These are phyloP conservation scores for Gymnopilus dilepis DNA, from an alignment of 768 basidiomycete species.

Conservation along the genomic window DNA sequence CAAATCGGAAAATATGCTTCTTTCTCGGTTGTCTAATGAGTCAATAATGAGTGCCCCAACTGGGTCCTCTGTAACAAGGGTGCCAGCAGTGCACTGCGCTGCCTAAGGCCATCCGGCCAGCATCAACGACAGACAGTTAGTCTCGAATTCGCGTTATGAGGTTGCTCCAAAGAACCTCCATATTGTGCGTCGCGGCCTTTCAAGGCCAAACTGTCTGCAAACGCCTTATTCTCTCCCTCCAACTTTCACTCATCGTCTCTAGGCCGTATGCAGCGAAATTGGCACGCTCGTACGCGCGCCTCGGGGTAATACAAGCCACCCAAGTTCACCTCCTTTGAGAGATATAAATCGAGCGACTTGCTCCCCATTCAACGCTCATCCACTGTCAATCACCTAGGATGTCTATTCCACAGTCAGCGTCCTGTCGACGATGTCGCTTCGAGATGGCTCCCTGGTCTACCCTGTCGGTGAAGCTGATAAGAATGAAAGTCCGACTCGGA, in stretches of 20 bases:
- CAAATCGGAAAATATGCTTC: background rate
- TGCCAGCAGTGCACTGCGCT: slow-evolving; percentile 26
- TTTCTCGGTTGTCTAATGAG: background rate
- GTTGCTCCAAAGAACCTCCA: slow-evolving; percentile 86
- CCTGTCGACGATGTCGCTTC: slow-evolving; percentile 65
- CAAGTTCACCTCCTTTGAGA: slow-evolving; percentile 59
- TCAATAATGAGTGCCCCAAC: slow-evolving; percentile 68
- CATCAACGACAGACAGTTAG: slow-evolving; percentile 61
- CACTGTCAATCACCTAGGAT: slow-evolving; percentile 75
- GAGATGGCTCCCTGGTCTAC: slow-evolving; percentile 75
- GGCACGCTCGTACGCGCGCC: slow-evolving; percentile 94
- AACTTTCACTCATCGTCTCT: slow-evolving; percentile 12
- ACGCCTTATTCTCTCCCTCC: background rate
- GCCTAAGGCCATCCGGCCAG: slow-evolving; percentile 39
- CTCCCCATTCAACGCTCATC: slow-evolving; percentile 42
- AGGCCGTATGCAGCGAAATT: slow-evolving; percentile 92
- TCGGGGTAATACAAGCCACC: slow-evolving; percentile 86
- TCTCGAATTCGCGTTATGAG: slow-evolving; percentile 92
- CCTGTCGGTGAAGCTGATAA: slow-evolving; percentile 70
- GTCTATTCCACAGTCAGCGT: slow-evolving; percentile 55
- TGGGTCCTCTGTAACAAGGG: slow-evolving; percentile 36
- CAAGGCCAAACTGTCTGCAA: too few species aligned
- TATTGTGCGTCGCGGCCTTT: slow-evolving; percentile 58
- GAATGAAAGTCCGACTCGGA: slow-evolving; percentile 45
- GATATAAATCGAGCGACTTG: slow-evolving; percentile 55